Conservation (phyloP, 2,329 filamentous ascomycete genomes). For the Aotearoamyces nothofagi region DNA sequence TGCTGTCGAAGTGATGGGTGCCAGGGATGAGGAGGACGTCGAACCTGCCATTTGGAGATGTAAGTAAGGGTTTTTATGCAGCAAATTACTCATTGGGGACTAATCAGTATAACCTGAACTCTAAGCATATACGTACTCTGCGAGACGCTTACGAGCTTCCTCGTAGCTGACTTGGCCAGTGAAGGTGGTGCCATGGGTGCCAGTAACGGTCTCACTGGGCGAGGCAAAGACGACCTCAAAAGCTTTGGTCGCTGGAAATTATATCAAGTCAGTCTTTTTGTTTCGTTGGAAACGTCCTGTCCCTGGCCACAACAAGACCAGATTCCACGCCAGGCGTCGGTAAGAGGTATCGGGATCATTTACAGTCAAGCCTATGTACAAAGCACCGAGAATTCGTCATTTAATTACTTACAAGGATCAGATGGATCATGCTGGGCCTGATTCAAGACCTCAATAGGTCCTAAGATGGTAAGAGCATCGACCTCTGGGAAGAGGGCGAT, state of each 20-base stretch:
- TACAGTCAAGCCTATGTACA: too few species aligned
- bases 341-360: too few species aligned
- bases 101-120: too few species aligned
- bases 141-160: slow-evolving; percentile 49
- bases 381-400: too few species aligned
- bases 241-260: slow-evolving; percentile 13
- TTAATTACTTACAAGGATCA: slow-evolving; percentile 31
- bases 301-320: too few species aligned
- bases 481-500: slow-evolving; percentile 39
- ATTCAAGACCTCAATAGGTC: slow-evolving; percentile 40
- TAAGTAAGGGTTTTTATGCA: slow-evolving; percentile 53
- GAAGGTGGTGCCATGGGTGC: slow-evolving; percentile 51
- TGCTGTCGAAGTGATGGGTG: slow-evolving; percentile 40
- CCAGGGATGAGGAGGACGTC: slow-evolving; percentile 69
- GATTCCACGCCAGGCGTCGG: too few species aligned
- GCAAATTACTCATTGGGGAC: too few species aligned
- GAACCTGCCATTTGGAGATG: slow-evolving; percentile 32
- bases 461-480: slow-evolving; percentile 39
- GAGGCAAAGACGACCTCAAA: slow-evolving; percentile 14
- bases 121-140: too few species aligned
- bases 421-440: slow-evolving; percentile 35
- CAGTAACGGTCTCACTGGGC: slow-evolving; percentile 36
- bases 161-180: slow-evolving; percentile 64
- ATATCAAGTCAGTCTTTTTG: too few species aligned
- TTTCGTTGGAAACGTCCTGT: too few species aligned